A percentile compares a stretch with the other conserved stretches of the same genome.
Conservation (phyloP, 2,329 filamentous ascomycete genomes). For the Metarhizium sp. region DNA sequence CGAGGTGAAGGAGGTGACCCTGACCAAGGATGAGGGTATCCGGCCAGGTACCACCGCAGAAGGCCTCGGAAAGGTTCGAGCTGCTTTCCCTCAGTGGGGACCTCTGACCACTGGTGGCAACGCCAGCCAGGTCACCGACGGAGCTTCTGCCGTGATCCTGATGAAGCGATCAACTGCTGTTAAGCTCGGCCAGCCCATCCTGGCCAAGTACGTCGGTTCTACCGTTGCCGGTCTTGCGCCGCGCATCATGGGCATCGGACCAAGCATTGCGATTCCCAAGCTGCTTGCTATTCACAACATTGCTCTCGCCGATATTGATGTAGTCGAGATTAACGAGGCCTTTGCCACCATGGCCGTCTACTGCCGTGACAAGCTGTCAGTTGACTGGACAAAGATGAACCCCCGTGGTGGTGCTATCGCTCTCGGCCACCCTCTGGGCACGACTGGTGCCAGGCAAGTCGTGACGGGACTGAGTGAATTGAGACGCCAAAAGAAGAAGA, state of each 20-base stretch:
- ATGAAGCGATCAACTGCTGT: constrained; percentile 92
- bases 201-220: constrained; percentile 90
- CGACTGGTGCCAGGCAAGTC: constrained; percentile 71
- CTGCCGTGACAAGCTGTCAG: constrained; percentile 63
- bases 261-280: constrained; percentile 68
- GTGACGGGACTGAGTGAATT: constrained; percentile 85
- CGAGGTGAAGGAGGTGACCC: constrained; percentile 64
- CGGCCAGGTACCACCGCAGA: constrained; percentile 84
- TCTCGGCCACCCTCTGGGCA: constrained; percentile 72
- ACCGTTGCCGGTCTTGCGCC: constrained; percentile 86
- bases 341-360: constrained; percentile 98
- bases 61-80: constrained; percentile 70
- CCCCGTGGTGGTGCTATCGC: constrained; percentile 74
- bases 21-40: constrained; percentile 85
- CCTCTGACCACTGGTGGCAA: constrained; percentile 85
- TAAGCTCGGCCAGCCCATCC: constrained; percentile 78
- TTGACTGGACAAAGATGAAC: constrained; percentile 73
- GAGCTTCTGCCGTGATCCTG: constrained; percentile 77
- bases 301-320: constrained; percentile 71
- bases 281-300: constrained; percentile 73
- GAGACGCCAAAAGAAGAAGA: constrained; percentile 77
- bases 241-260: constrained; percentile 93
- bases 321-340: constrained; percentile 93
- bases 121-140: constrained; percentile 89
- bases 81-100: constrained; percentile 86